Conservation (phyloP, 108 stramenopile species). For the Hondaea fermentalgiana region DNA sequence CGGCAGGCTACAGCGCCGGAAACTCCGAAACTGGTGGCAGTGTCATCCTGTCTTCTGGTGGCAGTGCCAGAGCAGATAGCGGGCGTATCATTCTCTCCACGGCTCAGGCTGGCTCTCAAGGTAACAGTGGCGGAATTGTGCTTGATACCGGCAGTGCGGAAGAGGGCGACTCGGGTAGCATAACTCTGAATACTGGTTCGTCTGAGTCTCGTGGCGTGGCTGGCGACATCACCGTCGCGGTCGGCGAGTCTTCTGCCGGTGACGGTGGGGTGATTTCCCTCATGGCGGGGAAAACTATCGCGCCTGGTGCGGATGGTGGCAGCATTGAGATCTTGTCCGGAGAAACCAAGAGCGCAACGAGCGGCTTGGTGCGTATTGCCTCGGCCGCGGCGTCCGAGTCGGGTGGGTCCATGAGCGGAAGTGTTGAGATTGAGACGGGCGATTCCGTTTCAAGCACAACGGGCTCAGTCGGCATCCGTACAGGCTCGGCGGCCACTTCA, state of each 20-base stretch:
- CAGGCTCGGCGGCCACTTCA: not conserved
- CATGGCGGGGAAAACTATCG: not conserved
- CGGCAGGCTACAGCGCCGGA: not conserved
- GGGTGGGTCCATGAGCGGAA: not conserved
- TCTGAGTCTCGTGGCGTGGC: not conserved
- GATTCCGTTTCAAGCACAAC: not conserved
- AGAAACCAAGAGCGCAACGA: not conserved
- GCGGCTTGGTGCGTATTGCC: slow-evolving; percentile 27
- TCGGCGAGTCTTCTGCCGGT: not conserved
- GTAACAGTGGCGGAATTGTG: not conserved
- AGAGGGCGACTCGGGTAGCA: not conserved
- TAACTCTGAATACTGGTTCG: not conserved
- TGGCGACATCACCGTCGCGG: not conserved
- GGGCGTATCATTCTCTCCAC: not conserved
- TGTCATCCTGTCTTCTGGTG: not conserved
- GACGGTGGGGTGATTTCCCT: not conserved
- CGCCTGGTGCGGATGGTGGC: slow-evolving; percentile 19
- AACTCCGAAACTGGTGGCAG: not conserved
- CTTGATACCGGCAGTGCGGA: not conserved
- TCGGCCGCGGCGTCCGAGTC: slow-evolving; percentile 26
- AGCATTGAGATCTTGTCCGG: slow-evolving; percentile 21
- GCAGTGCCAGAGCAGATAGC: not conserved
- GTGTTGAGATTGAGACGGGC: not conserved
- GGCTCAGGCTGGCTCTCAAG: not conserved
- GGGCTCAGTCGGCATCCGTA: not conserved